Percentiles rank a stretch among this genome's conserved stretches.
These are phyloP conservation scores for Blumeria hordei DNA, from an alignment of 2,329 filamentous ascomycete genomes.

Conservation along the genomic window DNA sequence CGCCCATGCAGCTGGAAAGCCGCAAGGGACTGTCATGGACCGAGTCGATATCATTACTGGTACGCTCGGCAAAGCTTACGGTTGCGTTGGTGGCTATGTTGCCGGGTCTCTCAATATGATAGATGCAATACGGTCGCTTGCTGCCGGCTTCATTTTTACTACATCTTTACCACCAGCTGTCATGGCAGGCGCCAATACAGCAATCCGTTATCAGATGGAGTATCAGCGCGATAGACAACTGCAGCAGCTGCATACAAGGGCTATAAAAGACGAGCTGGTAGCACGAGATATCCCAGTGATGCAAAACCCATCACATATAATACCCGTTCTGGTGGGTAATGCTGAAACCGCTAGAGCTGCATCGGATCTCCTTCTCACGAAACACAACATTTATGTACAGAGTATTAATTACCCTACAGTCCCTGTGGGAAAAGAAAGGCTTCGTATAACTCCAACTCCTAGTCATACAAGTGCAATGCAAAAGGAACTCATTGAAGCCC, in stretches of 20 bases:
- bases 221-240: constrained; percentile 71
- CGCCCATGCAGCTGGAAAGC: constrained; percentile 49
- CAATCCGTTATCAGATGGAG: constrained; percentile 80
- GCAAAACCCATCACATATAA: constrained; percentile 89
- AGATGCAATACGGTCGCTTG: constrained; percentile 80
- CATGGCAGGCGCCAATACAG: constrained; percentile 79
- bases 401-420: constrained; percentile 98
- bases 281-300: constrained; percentile 82
- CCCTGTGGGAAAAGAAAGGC: constrained; percentile 86
- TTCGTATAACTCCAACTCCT: constrained; percentile 87
- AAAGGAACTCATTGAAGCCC: constrained; percentile 58
- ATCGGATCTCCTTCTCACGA: constrained; percentile 71
- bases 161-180: constrained; percentile 87
- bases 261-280: constrained; percentile 65
- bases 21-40: constrained; percentile 73
- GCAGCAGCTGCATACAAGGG: constrained; percentile 88
- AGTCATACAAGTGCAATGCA: constrained; percentile 71
- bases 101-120: constrained; percentile 70
- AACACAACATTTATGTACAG: constrained; percentile 91
- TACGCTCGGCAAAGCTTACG: constrained; percentile 91
- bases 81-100: constrained; percentile 94
- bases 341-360: constrained; percentile 80
- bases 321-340: constrained; percentile 82
- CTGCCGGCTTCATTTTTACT: constrained; percentile 96
- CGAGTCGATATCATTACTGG: constrained; percentile 94